A percentile compares a stretch with the other conserved stretches of the same genome.
Conservation (phyloP, 1,284 basidiomycete genomes). For the Naganishia liquefaciens region DNA sequence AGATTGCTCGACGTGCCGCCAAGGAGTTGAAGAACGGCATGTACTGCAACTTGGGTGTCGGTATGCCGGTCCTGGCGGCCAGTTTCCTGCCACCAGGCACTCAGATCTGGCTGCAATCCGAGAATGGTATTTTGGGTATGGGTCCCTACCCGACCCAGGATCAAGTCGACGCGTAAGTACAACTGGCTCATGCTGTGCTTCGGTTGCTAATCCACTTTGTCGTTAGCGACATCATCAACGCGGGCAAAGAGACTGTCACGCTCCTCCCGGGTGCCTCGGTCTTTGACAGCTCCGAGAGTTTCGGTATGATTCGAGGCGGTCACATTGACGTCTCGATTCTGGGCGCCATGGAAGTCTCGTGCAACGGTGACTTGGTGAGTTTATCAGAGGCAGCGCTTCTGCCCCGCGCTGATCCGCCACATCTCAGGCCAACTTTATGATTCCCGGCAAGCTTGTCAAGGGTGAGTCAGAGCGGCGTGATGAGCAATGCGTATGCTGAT, state of each 20-base stretch:
- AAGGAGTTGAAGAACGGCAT: slow-evolving; percentile 88
- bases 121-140: slow-evolving; percentile 94
- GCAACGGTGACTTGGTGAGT: slow-evolving; percentile 73
- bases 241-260: slow-evolving; percentile 93
- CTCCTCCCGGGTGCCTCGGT: slow-evolving; percentile 87
- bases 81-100: slow-evolving; percentile 75
- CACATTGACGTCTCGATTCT: slow-evolving; percentile 92
- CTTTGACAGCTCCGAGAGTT: slow-evolving; percentile 66
- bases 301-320: slow-evolving; percentile 94
- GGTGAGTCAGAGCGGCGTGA: slow-evolving; percentile 41
- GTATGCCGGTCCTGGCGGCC: slow-evolving; percentile 92
- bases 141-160: slow-evolving; percentile 86
- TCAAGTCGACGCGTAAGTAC: slow-evolving; percentile 82
- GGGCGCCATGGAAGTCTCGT: slow-evolving; percentile 88
- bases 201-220: neutral
- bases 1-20: slow-evolving; percentile 76
- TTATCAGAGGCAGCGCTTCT: too few species aligned
- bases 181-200: neutral
- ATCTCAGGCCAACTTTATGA: slow-evolving; percentile 86
- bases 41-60: slow-evolving; percentile 71
- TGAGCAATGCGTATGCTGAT: neutral
- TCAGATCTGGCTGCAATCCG: slow-evolving; percentile 89
- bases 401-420: slow-evolving; percentile 45
- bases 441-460: slow-evolving; percentile 87
- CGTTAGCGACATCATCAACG: slow-evolving; percentile 82